These are phyloP conservation scores for Escovopsis sp. DNA, from an alignment of 2,329 filamentous ascomycete species.

Conservation along the genomic window DNA sequence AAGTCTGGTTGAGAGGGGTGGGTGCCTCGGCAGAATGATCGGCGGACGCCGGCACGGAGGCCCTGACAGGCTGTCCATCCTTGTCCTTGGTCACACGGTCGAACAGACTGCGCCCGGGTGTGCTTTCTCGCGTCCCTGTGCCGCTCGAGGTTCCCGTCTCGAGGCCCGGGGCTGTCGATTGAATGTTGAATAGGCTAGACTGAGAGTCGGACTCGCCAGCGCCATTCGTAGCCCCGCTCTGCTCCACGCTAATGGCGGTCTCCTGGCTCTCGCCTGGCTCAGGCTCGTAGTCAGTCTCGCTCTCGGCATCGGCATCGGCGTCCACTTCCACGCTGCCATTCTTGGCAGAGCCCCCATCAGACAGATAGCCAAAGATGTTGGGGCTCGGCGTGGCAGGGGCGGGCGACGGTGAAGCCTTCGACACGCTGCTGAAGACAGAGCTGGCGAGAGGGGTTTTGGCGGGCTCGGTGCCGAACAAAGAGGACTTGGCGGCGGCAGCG, in stretches of 20 bases:
- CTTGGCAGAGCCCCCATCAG: constrained; percentile 39
- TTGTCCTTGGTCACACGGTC: constrained; percentile 37
- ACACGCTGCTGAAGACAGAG: constrained; percentile 28
- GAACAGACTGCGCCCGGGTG: constrained; percentile 36
- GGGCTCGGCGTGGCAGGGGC: constrained; percentile 11
- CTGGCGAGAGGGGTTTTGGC: constrained; percentile 24
- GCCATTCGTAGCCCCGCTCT: constrained; percentile 26
- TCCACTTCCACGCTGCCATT: constrained; percentile 38
- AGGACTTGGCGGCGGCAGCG: constrained; percentile 17
- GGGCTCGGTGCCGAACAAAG: constrained; percentile 21
- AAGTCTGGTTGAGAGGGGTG: constrained; percentile 23
- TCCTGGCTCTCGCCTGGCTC: constrained; percentile 29
- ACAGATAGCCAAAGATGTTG: constrained; percentile 46
- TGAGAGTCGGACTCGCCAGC: constrained; percentile 20
- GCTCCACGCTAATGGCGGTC: constrained; percentile 28
- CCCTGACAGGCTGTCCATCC: constrained; percentile 34
- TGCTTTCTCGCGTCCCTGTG: constrained; percentile 29
- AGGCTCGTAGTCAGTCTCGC: constrained; percentile 30
- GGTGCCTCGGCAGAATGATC: constrained; percentile 11
- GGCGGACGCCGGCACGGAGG: constrained; percentile 13
- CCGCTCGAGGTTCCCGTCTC: constrained; percentile 18
- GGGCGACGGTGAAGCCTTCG: constrained; percentile 15
- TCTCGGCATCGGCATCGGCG: constrained; percentile 26
- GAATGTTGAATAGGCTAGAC: constrained; percentile 13
- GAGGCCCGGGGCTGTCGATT: constrained; percentile 16